Percentiles rank a stretch among this genome's conserved stretches.
phyloP scores from a whole-genome alignment of 2,329 filamentous ascomycete species.

The Sclerotinia glacialis region DNA sequence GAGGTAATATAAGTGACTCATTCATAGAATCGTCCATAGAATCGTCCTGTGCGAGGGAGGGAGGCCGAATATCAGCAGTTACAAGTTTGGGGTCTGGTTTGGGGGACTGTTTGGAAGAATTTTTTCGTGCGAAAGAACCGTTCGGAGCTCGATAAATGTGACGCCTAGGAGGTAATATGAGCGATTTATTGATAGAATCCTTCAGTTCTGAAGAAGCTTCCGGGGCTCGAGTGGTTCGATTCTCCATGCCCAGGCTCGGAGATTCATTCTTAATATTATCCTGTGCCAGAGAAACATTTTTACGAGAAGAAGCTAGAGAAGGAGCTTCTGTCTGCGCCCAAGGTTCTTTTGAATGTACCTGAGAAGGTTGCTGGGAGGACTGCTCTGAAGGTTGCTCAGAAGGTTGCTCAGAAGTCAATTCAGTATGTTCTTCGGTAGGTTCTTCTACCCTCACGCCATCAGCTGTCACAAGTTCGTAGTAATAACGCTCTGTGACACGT shows the following conservation, averaged over 20 bases:
- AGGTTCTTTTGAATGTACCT: conserved; percentile 10
- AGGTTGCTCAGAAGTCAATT: background rate
- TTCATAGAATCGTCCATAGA: background rate
- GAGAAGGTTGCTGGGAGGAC: background rate
- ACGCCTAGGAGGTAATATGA: background rate
- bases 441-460: conserved; percentile 33
- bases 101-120: background rate
- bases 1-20: background rate
- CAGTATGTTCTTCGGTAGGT: conserved; percentile 13
- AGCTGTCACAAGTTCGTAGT: conserved; percentile 36
- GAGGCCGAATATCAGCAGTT: background rate
- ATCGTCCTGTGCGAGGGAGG: background rate
- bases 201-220: background rate
- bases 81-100: background rate
- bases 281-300: background rate
- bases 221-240: background rate
- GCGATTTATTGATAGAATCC: background rate
- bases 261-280: background rate
- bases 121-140: background rate
- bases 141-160: background rate
- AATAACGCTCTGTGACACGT: conserved; percentile 34
- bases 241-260: background rate
- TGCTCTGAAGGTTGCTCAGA: conserved; percentile 9
- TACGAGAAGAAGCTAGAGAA: conserved; percentile 18
- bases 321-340: conserved; percentile 1